These are phyloP conservation scores for Tricholoma matsutake DNA, from an alignment of 768 basidiomycete genomes.

Conservation along the genomic window DNA sequence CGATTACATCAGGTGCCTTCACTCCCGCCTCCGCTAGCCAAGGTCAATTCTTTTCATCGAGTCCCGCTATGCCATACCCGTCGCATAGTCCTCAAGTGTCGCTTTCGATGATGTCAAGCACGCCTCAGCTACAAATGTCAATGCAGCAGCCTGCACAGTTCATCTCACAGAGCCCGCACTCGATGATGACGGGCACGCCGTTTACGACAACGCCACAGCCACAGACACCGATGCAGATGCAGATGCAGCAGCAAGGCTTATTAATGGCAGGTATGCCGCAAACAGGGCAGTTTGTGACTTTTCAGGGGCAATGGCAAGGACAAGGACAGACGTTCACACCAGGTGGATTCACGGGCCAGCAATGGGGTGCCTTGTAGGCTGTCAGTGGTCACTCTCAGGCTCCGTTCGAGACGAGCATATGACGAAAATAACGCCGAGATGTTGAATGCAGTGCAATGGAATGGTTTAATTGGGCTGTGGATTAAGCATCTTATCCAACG, in stretches of 20 bases:
- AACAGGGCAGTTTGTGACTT: conserved; percentile 3
- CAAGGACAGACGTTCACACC: neutral
- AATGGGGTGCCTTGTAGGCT: neutral
- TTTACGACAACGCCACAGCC: conserved; percentile 24
- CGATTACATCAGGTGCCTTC: conserved; percentile 19
- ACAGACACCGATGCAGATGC: conserved; percentile 23
- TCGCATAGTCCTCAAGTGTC: conserved; percentile 36
- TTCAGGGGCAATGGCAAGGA: neutral
- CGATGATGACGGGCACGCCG: conserved; percentile 20
- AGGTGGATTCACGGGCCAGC: neutral
- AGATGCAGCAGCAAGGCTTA: conserved; percentile 22
- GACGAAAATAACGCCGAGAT: neutral
- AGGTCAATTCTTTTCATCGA: conserved; percentile 30
- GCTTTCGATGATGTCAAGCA: conserved; percentile 14
- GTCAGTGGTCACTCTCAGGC: neutral
- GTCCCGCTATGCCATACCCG: conserved; percentile 31
- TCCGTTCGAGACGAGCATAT: too few relatives aligned
- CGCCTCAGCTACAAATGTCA: conserved; percentile 18
- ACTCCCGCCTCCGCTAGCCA: conserved; percentile 27
- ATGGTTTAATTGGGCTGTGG: too few relatives aligned
- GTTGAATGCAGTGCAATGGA: neutral
- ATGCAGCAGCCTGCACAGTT: neutral
- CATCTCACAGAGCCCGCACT: conserved; percentile 9
- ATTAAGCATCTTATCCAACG: too few relatives aligned
- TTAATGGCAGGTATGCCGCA: conserved; percentile 29